Percentiles rank a stretch among this genome's conserved stretches.
These are phyloP conservation scores for Ascomycota sp. DNA, from an alignment of 2,329 filamentous ascomycete species.

Conservation along the genomic window DNA sequence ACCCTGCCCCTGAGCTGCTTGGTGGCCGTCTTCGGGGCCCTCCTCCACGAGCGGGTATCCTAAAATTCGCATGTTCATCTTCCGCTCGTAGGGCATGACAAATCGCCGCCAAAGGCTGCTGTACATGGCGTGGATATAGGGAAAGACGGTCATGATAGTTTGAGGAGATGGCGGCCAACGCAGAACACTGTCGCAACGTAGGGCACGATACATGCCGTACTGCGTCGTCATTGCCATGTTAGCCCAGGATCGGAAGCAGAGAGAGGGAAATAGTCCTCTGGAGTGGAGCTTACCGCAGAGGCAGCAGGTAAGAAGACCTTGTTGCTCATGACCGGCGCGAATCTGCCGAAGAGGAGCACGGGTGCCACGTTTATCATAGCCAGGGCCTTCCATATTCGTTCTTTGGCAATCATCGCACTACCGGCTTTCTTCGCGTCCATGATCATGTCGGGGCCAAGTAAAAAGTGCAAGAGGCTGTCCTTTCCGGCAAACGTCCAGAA, in stretches of 20 bases:
- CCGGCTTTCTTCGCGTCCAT: slow-evolving; percentile 7
- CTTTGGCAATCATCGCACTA: slow-evolving; percentile 7
- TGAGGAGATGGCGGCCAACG: slow-evolving; percentile 33
- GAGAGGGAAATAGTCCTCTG: slow-evolving; percentile 3
- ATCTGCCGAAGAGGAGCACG: slow-evolving; percentile 21
- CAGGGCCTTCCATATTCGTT: slow-evolving; percentile 13
- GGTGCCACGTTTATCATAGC: slow-evolving; percentile 25
- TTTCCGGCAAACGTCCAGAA: slow-evolving; percentile 31
- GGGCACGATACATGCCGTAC: slow-evolving; percentile 26
- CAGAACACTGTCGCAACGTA: slow-evolving; percentile 22
- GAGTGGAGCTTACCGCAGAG: slow-evolving; percentile 20
- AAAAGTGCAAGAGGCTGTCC: slow-evolving; percentile 20
- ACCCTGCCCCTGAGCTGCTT: slow-evolving; percentile 3
- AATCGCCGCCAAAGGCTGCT: slow-evolving; percentile 24
- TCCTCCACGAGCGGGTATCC: slow-evolving; percentile 15
- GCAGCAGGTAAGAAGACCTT: slow-evolving; percentile 21
- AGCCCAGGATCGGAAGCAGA: background rate
- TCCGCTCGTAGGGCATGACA: slow-evolving; percentile 24
- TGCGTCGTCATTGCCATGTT: slow-evolving; percentile 7
- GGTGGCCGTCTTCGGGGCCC: slow-evolving; percentile 5
- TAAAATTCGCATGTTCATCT: slow-evolving; percentile 25
- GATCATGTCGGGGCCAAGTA: slow-evolving; percentile 15
- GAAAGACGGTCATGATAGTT: slow-evolving; percentile 28
- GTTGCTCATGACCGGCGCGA: slow-evolving; percentile 21
- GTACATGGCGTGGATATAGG: slow-evolving; percentile 24